Percentiles rank a stretch among this genome's conserved stretches.
These are phyloP conservation scores for Trapa bicornis DNA, from an alignment of 345 rosid genomes.

Conservation along the genomic window DNA sequence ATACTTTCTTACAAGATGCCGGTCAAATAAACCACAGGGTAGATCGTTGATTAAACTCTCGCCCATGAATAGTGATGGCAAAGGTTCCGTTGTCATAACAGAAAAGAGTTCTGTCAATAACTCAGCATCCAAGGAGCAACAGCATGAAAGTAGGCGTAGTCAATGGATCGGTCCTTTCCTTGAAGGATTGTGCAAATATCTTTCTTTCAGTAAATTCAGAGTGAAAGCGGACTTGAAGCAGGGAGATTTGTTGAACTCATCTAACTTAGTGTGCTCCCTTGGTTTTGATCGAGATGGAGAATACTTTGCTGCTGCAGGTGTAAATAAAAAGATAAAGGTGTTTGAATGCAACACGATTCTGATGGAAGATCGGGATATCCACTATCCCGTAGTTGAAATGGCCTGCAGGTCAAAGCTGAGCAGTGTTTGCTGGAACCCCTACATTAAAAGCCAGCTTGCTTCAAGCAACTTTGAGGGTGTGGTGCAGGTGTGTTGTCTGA, in stretches of 20 bases:
- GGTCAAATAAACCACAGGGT: constrained; percentile 42
- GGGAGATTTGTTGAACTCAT: constrained; percentile 78
- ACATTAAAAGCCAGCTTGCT: constrained; percentile 85
- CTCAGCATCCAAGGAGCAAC: constrained; percentile 33
- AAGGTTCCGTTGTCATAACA: constrained; percentile 51
- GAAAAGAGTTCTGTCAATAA: constrained; percentile 74
- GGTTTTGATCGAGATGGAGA: constrained; percentile 90
- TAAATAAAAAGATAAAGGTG: constrained; percentile 87
- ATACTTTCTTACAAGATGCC: constrained; percentile 66
- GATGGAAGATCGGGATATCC: constrained; percentile 57
- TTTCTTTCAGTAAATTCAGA: constrained; percentile 67
- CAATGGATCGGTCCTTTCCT: constrained; percentile 95
- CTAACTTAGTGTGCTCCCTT: constrained; percentile 80
- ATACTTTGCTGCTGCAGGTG: constrained; percentile 88
- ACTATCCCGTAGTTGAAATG: constrained; percentile 92
- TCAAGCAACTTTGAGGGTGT: constrained; percentile 98
- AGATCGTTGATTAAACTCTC: constrained; percentile 38
- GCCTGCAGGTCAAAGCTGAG: constrained; percentile 72
- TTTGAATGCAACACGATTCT: constrained; percentile 68
- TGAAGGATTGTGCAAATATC: constrained; percentile 84
- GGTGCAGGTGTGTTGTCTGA: constrained; percentile 53
- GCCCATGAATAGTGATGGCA: constrained; percentile 58
- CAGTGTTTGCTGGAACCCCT: constrained; percentile 83
- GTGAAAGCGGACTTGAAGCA: constrained; percentile 86
- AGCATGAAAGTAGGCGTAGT: constrained; percentile 29